Conservation (phyloP, 805 yeast genomes). For the Candida namnaoensis region DNA sequence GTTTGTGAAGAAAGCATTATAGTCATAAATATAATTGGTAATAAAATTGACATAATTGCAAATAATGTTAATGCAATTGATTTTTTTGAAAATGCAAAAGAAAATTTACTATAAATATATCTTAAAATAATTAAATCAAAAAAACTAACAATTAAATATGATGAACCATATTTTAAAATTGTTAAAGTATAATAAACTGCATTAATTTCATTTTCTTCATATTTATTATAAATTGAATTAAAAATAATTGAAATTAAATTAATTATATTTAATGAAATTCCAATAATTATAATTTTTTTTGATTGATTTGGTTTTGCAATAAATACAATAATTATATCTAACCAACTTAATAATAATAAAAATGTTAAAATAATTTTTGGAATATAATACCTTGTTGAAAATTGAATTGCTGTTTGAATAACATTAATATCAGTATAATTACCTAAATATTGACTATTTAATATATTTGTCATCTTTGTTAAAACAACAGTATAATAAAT, state of each 20-base stretch:
- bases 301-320: slow-evolving; percentile 23
- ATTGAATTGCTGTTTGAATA: slow-evolving; percentile 29
- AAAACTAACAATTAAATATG: slow-evolving; percentile 20
- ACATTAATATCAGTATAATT: slow-evolving; percentile 45
- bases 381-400: slow-evolving; percentile 26
- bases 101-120: slow-evolving; percentile 28
- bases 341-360: slow-evolving; percentile 44
- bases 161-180: slow-evolving; percentile 18
- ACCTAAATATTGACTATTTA: slow-evolving; percentile 38
- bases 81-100: slow-evolving; percentile 35
- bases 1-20: slow-evolving; percentile 28
- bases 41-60: slow-evolving; percentile 27
- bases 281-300: slow-evolving; percentile 20
- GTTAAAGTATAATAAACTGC: slow-evolving; percentile 13
- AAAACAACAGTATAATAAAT: slow-evolving; percentile 45
- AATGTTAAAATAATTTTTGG: slow-evolving; percentile 32
- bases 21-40: slow-evolving; percentile 27
- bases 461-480: slow-evolving; percentile 32
- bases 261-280: slow-evolving; percentile 21
- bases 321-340: slow-evolving; percentile 36
- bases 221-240: slow-evolving; percentile 7
- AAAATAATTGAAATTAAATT: slow-evolving; percentile 18
- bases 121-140: slow-evolving; percentile 25
- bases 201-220: not conserved
- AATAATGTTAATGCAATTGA: slow-evolving; percentile 41